Evolutionary conservation across 352 stramenopile genomes (phyloP), one percentile per base, ranked within the genome.

Genomic region (Thraustotheca clavata): DNA sequence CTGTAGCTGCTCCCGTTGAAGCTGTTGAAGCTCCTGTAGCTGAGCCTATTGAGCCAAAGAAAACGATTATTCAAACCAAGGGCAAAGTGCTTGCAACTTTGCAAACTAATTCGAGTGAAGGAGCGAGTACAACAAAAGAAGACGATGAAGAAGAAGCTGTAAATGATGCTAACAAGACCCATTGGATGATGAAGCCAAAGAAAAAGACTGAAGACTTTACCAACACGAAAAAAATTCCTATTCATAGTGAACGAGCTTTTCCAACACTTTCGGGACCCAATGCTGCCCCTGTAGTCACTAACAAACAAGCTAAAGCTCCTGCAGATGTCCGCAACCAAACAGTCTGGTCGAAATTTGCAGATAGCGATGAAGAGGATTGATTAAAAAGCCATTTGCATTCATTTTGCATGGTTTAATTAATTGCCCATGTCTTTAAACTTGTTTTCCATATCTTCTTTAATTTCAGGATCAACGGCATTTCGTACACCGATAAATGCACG

Each of bases 391-490:
- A n/a, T n/a, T n/a, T n/a, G n/a, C n/a, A n/a, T n/a, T n/a, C n/a
- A n/a, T n/a, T n/a, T n/a, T n/a, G n/a, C n/a, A n/a, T n/a, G n/a
- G n/a, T 20, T 16, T 20, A 43, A 16, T 43, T 43, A 43, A 43
- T 43, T 43, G 38, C 20, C 38, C 55, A 62, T 62, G 73, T 94
- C 83, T 77, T 95, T 95, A 62, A 94, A 95, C 72, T 95, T 95
- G 73, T 95, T 95, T 73, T 92, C 83, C 46, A 95, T 91, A 68
- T 95, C 84, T 62, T 95, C 86, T 67, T 91, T 95, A 39, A 94
- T 75, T 69, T 95, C 86, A 33, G 86, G 86, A 57, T 94, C 84
- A 52, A 95, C 84, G 3, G 80, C 81, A 59, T 95, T 95, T 66
- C 86, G 83, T 20, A 92, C 84, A 16, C 86, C 86, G 55, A 94